phyloP scores from a whole-genome alignment of 2,329 filamentous ascomycete genomes.

The Diplodia seriata region DNA sequence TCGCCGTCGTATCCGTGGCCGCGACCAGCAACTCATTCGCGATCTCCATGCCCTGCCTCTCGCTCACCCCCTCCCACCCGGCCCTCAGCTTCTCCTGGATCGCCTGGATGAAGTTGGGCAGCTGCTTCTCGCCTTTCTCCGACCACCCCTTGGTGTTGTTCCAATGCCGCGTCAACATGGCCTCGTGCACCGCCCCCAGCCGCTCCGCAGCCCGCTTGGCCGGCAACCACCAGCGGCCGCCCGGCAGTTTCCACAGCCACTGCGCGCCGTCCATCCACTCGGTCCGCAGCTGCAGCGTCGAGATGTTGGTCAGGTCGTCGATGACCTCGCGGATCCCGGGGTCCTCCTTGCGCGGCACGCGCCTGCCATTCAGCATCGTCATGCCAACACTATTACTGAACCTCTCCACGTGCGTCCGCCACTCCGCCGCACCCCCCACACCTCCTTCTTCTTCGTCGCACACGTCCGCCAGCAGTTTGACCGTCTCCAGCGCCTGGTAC shows the following conservation, averaged over 20 bases:
- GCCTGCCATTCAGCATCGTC: conserved; percentile 24
- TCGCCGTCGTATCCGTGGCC: conserved; percentile 33
- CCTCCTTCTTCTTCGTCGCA: neutral
- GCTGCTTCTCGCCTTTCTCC: neutral
- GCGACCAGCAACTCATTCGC: conserved; percentile 9
- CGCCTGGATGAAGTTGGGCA: conserved; percentile 21
- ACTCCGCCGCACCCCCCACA: neutral
- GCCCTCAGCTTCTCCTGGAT: conserved; percentile 18
- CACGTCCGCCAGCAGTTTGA: conserved; percentile 19
- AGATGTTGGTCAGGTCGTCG: neutral
- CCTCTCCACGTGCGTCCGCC: conserved; percentile 12
- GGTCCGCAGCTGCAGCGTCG: neutral
- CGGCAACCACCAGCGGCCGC: conserved; percentile 42
- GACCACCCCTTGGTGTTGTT: conserved; percentile 34
- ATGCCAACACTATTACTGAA: conserved; percentile 13
- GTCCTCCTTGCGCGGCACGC: neutral
- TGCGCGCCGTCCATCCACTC: conserved; percentile 54
- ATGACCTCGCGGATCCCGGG: conserved; percentile 13
- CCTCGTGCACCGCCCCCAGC: conserved; percentile 49
- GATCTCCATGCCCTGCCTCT: conserved; percentile 11
- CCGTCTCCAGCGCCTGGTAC: conserved; percentile 32
- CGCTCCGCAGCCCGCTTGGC: conserved; percentile 45
- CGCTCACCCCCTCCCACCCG: neutral
- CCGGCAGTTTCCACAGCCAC: conserved; percentile 49
- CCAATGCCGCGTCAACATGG: conserved; percentile 37